These are phyloP conservation scores for Corylus avellana DNA, from an alignment of 306 rosid genomes.

Conservation along the genomic window DNA sequence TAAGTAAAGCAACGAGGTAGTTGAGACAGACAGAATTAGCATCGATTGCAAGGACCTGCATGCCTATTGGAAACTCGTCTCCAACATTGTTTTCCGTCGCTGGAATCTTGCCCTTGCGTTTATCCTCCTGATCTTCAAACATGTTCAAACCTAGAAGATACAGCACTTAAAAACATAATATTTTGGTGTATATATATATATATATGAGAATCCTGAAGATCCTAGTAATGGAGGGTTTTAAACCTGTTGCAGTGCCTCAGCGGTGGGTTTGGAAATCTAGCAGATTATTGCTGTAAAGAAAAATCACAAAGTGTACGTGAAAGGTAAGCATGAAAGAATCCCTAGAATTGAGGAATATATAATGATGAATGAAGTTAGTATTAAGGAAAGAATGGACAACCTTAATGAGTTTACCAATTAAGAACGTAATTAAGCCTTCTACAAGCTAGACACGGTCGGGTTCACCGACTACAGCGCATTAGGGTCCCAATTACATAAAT, in stretches of 20 bases:
- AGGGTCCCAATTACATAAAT: too few species aligned
- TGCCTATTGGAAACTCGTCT: slow-evolving; percentile 17
- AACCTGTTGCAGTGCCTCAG: too few species aligned
- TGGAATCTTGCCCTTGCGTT: background rate
- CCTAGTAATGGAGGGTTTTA: too few species aligned
- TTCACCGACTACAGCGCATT: too few species aligned
- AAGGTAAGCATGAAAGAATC: slow-evolving; percentile 2
- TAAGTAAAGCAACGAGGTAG: slow-evolving; percentile 9
- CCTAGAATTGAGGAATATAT: background rate
- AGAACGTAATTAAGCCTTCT: background rate
- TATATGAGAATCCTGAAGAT: background rate
- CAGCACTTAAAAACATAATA: too few species aligned
- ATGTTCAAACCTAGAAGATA: background rate
- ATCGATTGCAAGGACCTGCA: slow-evolving; percentile 29
- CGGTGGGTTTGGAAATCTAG: too few species aligned
- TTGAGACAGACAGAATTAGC: slow-evolving; percentile 16
- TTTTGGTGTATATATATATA: too few species aligned
- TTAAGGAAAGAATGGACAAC: background rate
- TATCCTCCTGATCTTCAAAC: background rate
- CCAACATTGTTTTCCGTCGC: background rate
- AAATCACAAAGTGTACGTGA: background rate
- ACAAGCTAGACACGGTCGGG: slow-evolving; percentile 26
- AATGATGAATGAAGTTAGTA: background rate
- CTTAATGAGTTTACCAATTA: background rate
- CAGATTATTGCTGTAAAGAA: too few species aligned